These are phyloP conservation scores for Dissophora globulifera DNA, from an alignment of 192 early-diverging fungal species.

Conservation along the genomic window DNA sequence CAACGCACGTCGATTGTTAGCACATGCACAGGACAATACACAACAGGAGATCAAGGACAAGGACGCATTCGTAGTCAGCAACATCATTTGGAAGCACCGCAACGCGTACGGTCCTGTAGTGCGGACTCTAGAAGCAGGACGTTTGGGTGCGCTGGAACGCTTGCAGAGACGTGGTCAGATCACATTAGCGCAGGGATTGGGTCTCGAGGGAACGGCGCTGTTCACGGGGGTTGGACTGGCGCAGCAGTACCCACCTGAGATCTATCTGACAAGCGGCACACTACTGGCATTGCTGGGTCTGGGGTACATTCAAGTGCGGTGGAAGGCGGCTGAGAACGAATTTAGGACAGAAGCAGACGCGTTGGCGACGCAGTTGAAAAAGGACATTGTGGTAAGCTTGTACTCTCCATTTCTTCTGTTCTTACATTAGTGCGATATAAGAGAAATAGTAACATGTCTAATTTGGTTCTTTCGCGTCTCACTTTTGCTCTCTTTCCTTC, in stretches of 20 bases:
- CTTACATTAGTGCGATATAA: too few relatives aligned
- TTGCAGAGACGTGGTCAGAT: conserved; percentile 45
- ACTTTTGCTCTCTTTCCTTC: neutral
- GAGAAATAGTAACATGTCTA: neutral
- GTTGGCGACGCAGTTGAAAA: conserved; percentile 33
- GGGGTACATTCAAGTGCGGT: conserved; percentile 50
- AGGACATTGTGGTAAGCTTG: conserved; percentile 44
- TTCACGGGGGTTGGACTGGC: conserved; percentile 40
- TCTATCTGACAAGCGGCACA: conserved; percentile 38
- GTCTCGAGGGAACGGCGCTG: conserved; percentile 32
- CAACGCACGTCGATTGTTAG: conserved; percentile 24
- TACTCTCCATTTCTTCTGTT: too few relatives aligned
- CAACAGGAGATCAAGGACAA: conserved; percentile 37
- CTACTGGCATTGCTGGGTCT: conserved; percentile 36
- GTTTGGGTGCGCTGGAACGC: conserved; percentile 31
- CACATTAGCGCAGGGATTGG: conserved; percentile 34
- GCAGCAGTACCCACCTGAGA: conserved; percentile 49
- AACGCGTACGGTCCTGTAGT: conserved; percentile 35
- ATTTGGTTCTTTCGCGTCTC: neutral
- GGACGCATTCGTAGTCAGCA: conserved; percentile 48
- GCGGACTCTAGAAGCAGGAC: conserved; percentile 6
- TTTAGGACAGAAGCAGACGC: conserved; percentile 38
- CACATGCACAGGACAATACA: conserved; percentile 9
- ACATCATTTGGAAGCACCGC: conserved; percentile 45
- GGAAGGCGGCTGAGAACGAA: conserved; percentile 52